phyloP scores from a whole-genome alignment of 2,329 filamentous ascomycete genomes.

The Cordyceps pruinosa region DNA sequence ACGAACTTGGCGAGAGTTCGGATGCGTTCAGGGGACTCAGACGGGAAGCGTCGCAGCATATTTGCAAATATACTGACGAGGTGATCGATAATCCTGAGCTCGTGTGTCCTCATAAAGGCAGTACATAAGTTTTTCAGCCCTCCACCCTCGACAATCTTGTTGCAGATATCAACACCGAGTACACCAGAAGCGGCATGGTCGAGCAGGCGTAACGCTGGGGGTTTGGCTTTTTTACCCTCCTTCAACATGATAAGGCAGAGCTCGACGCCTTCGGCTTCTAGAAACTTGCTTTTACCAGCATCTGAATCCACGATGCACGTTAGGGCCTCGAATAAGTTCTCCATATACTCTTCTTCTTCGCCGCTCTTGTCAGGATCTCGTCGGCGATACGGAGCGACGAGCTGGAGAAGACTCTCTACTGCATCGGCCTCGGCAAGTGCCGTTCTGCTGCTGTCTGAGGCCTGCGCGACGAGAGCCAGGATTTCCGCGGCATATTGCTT shows the following conservation, averaged over 20 bases:
- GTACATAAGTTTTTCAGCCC: slow-evolving; percentile 82
- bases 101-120: slow-evolving; percentile 75
- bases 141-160: slow-evolving; percentile 70
- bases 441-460: slow-evolving; percentile 57
- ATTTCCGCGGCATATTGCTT: slow-evolving; percentile 94
- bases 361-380: slow-evolving; percentile 78
- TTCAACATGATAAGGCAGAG: slow-evolving; percentile 86
- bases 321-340: slow-evolving; percentile 84
- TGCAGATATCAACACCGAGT: slow-evolving; percentile 57
- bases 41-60: slow-evolving; percentile 71
- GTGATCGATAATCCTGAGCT: slow-evolving; percentile 68
- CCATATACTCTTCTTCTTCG: slow-evolving; percentile 90
- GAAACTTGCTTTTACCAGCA: slow-evolving; percentile 69
- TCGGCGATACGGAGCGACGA: slow-evolving; percentile 78
- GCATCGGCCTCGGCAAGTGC: slow-evolving; percentile 61
- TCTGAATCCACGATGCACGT: slow-evolving; percentile 72
- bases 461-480: slow-evolving; percentile 79
- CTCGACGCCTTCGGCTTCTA: slow-evolving; percentile 88
- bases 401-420: slow-evolving; percentile 72
- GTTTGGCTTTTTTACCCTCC: slow-evolving; percentile 78
- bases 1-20: slow-evolving; percentile 88
- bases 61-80: slow-evolving; percentile 78
- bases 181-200: slow-evolving; percentile 64
- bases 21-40: slow-evolving; percentile 70
- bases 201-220: slow-evolving; percentile 69